Evolutionary conservation across 306 rosid genomes (phyloP).

Genomic region (Lathyrus sativus): DNA sequence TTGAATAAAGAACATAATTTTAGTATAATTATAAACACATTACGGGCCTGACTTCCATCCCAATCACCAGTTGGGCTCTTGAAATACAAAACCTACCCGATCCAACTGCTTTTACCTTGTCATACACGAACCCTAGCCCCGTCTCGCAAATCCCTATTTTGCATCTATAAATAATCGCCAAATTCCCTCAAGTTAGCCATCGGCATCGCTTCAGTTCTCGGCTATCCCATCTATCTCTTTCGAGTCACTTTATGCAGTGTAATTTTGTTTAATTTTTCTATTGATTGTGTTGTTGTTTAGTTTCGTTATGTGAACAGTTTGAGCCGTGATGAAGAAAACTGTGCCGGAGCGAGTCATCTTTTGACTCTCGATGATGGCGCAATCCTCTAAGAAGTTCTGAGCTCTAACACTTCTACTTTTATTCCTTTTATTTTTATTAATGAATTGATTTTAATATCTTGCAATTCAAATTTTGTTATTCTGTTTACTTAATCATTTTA

Average conservation of each 20-base stretch:
- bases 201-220: rapidly evolving
- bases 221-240: too few relatives aligned
- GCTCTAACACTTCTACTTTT: constrained; percentile 35
- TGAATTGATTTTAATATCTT: too few relatives aligned
- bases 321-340: constrained; percentile 64
- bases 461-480: background rate
- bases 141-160: constrained; percentile 42
- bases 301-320: background rate
- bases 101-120: background rate
- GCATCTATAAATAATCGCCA: constrained; percentile 33
- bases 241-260: background rate
- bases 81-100: background rate
- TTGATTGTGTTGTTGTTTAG: background rate
- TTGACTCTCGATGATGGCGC: constrained; percentile 58
- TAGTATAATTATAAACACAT: too few relatives aligned
- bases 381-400: constrained; percentile 99
- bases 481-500: background rate
- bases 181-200: background rate
- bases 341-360: constrained; percentile 56
- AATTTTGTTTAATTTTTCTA: too few relatives aligned
- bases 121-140: constrained; percentile 15
- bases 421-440: too few relatives aligned
- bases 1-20: too few relatives aligned
- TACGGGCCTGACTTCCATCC: background rate
- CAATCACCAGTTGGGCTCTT: constrained; percentile 10